Base-by-base conservation (phyloP, 306 rosid genomes). In the Quillaja saponaria region DNA sequence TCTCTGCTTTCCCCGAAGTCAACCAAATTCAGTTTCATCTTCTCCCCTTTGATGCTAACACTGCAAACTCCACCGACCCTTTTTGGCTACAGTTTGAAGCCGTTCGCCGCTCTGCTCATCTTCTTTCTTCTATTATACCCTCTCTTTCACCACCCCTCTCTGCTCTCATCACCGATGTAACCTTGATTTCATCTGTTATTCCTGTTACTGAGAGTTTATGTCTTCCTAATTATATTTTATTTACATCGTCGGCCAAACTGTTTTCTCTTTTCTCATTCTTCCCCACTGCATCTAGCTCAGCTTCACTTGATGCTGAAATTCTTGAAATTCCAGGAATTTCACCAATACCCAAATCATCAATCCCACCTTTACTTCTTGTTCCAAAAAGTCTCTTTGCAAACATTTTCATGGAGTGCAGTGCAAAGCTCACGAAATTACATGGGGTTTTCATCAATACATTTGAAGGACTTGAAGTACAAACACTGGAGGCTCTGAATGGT, bases 371-470 rank as follows among this genome's bases (percentile, higher is more conserved):
- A 13, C 79, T 88, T 48, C 68, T 71, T 0, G 17, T 18, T 1
- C 55, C 67, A 0, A 14, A 63, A 1, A 45, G 31, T 6, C 3
- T 81, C 10, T 76, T 74, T 33, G 28, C 49, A 8, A 57, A 47
- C 0, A 17, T 76, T 0, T 28, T 76, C 20, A 31, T 15, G 7
- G 72, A 60, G 40, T 87, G 77, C 28, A 51, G 76, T 49, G 52
- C 44, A 25, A 67, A 81, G 3, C 54, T 88, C 33, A 3, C 20
- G 0, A 69, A 65, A 11, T 10, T 64, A 3, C 10, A 64, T 10
- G 92, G 90, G 69, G 48, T 85, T 47, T 49, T 87, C n/a, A 20
- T 85, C 34, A 84, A 85, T 18, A 33, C 85, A 0, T 80, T 78
- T 45, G 77, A 72, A 13, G 71, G 55, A 2, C 42, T 85, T 0